phyloP scores from a whole-genome alignment of 2,329 filamentous ascomycete species.

The Diplodia intermedia region DNA sequence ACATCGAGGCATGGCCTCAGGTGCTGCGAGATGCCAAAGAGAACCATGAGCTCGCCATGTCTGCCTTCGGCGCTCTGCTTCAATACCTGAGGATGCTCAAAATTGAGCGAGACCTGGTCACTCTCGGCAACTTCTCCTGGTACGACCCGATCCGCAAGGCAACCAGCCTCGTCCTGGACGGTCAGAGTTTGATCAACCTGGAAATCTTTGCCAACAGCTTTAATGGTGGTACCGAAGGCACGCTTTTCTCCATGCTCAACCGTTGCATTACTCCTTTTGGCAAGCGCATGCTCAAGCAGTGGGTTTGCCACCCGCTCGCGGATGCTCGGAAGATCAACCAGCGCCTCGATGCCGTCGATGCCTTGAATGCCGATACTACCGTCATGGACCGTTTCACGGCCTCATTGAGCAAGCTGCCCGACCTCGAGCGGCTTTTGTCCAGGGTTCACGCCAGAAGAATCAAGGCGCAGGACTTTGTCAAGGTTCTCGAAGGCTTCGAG shows the following conservation, averaged over 20 bases:
- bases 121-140: slow-evolving; percentile 86
- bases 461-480: slow-evolving; percentile 89
- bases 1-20: slow-evolving; percentile 77
- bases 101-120: slow-evolving; percentile 84
- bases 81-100: slow-evolving; percentile 85
- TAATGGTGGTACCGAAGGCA: slow-evolving; percentile 84
- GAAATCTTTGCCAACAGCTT: slow-evolving; percentile 94
- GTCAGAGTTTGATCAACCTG: slow-evolving; percentile 96
- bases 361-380: slow-evolving; percentile 81
- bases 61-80: slow-evolving; percentile 84
- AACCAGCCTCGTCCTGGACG: slow-evolving; percentile 89
- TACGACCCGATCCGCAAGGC: slow-evolving; percentile 93
- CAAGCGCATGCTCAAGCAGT: slow-evolving; percentile 93
- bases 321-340: slow-evolving; percentile 90
- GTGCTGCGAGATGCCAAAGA: slow-evolving; percentile 73
- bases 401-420: slow-evolving; percentile 88
- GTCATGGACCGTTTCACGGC: slow-evolving; percentile 87
- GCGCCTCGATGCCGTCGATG: slow-evolving; percentile 90
- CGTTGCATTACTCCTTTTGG: slow-evolving; percentile 96
- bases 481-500: slow-evolving; percentile 93
- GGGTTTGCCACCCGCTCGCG: slow-evolving; percentile 94
- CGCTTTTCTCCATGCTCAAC: slow-evolving; percentile 88
- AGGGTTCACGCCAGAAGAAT: slow-evolving; percentile 92
- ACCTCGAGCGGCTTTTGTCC: slow-evolving; percentile 91
- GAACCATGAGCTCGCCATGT: slow-evolving; percentile 80